A percentile compares a stretch with the other conserved stretches of the same genome.
These are phyloP conservation scores for Bipolaris victoriae DNA, from an alignment of 2,329 filamentous ascomycete genomes.

Conservation along the genomic window DNA sequence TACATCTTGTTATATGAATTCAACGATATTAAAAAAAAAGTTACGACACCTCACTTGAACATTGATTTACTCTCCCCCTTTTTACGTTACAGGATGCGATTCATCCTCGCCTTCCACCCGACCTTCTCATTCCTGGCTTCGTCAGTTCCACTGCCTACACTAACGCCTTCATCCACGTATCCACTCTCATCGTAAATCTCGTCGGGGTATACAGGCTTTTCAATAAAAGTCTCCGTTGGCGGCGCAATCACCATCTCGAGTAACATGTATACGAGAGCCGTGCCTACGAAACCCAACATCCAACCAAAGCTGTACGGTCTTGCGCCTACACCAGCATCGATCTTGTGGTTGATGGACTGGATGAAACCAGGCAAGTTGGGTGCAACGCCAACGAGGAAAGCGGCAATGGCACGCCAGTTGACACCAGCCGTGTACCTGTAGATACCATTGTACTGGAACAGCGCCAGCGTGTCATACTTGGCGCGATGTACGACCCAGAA, in stretches of 20 bases:
- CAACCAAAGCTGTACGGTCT: conserved; percentile 70
- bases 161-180: conserved; percentile 38
- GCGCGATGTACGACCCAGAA: conserved; percentile 63
- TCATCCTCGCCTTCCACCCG: conserved; percentile 43
- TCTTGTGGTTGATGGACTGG: conserved; percentile 49
- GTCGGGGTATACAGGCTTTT: conserved; percentile 47
- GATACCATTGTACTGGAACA: conserved; percentile 58
- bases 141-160: conserved; percentile 33
- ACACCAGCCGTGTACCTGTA: conserved; percentile 61
- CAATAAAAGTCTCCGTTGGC: conserved; percentile 57
- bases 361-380: conserved; percentile 65
- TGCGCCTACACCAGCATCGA: conserved; percentile 56
- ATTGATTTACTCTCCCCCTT: background rate
- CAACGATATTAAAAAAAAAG: background rate
- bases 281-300: conserved; percentile 65
- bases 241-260: conserved; percentile 58
- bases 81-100: conserved; percentile 37
- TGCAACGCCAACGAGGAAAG: conserved; percentile 63
- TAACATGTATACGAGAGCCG: conserved; percentile 62
- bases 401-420: conserved; percentile 66
- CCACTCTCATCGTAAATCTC: conserved; percentile 46
- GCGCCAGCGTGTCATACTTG: conserved; percentile 58
- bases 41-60: background rate
- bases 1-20: background rate
- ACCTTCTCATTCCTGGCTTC: conserved; percentile 33